Percentiles rank a stretch among this genome's conserved stretches.
Conservation (phyloP, 192 early-diverging fungal species). For the Paraglomus occultum region DNA sequence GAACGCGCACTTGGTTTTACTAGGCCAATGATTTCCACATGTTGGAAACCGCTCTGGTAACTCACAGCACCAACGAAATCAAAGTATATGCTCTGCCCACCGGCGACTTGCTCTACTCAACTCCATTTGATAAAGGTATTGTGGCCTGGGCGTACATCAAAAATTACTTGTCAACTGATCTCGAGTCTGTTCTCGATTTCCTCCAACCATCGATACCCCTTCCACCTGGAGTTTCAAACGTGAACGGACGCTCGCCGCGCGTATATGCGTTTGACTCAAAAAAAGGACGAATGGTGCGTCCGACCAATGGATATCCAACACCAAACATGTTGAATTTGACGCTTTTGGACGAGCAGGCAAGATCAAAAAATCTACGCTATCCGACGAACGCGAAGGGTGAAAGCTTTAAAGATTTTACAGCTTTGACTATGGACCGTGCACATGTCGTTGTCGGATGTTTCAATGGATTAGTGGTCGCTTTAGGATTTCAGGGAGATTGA, state of each 20-base stretch:
- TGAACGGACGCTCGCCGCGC: not conserved
- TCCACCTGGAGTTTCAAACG: not conserved
- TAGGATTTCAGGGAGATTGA: conserved; percentile 17
- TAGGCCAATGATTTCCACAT: conserved; percentile 5
- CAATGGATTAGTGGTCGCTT: conserved; percentile 14
- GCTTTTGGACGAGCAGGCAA: not conserved
- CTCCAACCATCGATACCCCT: not conserved
- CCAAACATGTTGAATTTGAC: not conserved
- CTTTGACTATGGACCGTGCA: conserved; percentile 2
- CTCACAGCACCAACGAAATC: not conserved
- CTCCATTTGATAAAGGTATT: conserved; percentile 7
- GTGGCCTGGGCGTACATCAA: conserved; percentile 17
- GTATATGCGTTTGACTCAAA: conserved; percentile 5
- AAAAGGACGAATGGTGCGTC: conserved; percentile 7
- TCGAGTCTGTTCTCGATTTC: not conserved
- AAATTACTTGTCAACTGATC: conserved; percentile 9
- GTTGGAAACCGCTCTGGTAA: conserved; percentile 9
- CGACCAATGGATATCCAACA: not conserved
- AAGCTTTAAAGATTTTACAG: not conserved
- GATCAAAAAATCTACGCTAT: not conserved
- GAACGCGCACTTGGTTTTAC: not conserved
- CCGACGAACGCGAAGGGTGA: not conserved
- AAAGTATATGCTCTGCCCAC: conserved; percentile 12
- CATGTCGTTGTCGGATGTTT: conserved; percentile 16
- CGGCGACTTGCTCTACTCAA: conserved; percentile 13